phyloP scores from a whole-genome alignment of 495 filamentous ascomycete species.

The Penicillium manginii region DNA sequence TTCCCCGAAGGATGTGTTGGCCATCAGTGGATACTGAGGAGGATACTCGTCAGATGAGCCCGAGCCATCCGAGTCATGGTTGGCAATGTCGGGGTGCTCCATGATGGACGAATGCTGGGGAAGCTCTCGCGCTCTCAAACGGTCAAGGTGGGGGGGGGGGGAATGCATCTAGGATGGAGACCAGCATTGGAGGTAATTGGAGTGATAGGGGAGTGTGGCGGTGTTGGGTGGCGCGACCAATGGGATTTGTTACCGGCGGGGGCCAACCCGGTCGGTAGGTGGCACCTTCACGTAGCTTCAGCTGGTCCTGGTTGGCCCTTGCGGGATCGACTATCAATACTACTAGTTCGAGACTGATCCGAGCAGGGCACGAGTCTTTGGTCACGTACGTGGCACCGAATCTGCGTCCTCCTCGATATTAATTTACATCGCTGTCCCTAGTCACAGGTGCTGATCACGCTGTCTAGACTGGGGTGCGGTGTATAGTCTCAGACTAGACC shows the following conservation, averaged over 20 bases:
- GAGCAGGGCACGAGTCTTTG: not conserved
- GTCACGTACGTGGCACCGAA: conserved; percentile 10
- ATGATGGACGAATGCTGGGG: conserved; percentile 40
- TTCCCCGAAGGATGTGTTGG: conserved; percentile 44
- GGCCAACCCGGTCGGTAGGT: conserved; percentile 5
- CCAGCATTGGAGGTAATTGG: conserved; percentile 8
- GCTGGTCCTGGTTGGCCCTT: not conserved
- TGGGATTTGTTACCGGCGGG: conserved; percentile 6
- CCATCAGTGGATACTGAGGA: conserved; percentile 48
- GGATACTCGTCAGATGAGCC: conserved; percentile 64
- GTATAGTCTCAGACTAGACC: not conserved
- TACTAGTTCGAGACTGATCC: conserved; percentile 8
- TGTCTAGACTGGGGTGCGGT: not conserved
- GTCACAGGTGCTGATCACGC: conserved; percentile 11
- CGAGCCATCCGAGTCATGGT: conserved; percentile 67
- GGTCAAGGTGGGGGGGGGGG: conserved; percentile 7
- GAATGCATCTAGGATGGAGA: conserved; percentile 5
- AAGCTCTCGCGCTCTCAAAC: conserved; percentile 10
- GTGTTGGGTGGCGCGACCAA: conserved; percentile 27
- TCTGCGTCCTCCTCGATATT: conserved; percentile 13
- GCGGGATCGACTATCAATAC: conserved; percentile 7
- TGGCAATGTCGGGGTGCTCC: conserved; percentile 58
- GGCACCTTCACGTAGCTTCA: not conserved
- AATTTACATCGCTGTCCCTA: conserved; percentile 8
- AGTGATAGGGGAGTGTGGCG: conserved; percentile 35